phyloP scores from a whole-genome alignment of 2,329 filamentous ascomycete genomes.

The Metarhizium sp. region DNA sequence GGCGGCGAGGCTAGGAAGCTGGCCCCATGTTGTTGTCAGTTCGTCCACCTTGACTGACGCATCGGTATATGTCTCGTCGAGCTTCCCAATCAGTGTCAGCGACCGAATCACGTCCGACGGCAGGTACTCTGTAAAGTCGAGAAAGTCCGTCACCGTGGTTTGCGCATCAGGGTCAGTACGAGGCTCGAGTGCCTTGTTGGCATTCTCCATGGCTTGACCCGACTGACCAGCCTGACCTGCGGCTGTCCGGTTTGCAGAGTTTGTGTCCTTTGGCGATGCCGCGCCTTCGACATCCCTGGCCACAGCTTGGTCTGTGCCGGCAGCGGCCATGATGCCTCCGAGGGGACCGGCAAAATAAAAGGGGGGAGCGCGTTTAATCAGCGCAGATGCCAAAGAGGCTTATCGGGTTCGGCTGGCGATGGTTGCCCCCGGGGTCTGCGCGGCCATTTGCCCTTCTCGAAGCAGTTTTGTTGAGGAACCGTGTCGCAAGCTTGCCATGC shows the following conservation, averaged over 20 bases:
- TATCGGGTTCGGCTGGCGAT: neutral
- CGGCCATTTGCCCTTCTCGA: slow-evolving; percentile 8
- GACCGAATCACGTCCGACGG: slow-evolving; percentile 58
- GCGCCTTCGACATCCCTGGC: slow-evolving; percentile 13
- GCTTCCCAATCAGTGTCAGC: slow-evolving; percentile 54
- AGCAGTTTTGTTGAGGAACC: neutral
- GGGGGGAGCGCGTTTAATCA: neutral
- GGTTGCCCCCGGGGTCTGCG: slow-evolving; percentile 4
- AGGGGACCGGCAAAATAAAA: neutral
- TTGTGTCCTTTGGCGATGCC: slow-evolving; percentile 18
- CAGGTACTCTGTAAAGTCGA: slow-evolving; percentile 62
- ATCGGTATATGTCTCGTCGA: slow-evolving; percentile 49
- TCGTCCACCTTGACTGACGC: slow-evolving; percentile 46
- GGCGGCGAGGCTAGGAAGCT: slow-evolving; percentile 38
- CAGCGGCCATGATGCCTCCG: slow-evolving; percentile 16
- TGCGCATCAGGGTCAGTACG: slow-evolving; percentile 57
- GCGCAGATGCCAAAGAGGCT: neutral
- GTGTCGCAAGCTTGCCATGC: slow-evolving; percentile 4
- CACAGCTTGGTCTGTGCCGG: slow-evolving; percentile 12
- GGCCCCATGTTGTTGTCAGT: slow-evolving; percentile 47
- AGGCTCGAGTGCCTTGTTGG: slow-evolving; percentile 35
- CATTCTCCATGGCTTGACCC: slow-evolving; percentile 19
- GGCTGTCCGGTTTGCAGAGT: slow-evolving; percentile 16
- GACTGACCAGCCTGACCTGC: slow-evolving; percentile 8
- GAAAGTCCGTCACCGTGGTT: slow-evolving; percentile 60